These are phyloP conservation scores for Galerina marginata DNA, from an alignment of 768 basidiomycete genomes.

Conservation along the genomic window DNA sequence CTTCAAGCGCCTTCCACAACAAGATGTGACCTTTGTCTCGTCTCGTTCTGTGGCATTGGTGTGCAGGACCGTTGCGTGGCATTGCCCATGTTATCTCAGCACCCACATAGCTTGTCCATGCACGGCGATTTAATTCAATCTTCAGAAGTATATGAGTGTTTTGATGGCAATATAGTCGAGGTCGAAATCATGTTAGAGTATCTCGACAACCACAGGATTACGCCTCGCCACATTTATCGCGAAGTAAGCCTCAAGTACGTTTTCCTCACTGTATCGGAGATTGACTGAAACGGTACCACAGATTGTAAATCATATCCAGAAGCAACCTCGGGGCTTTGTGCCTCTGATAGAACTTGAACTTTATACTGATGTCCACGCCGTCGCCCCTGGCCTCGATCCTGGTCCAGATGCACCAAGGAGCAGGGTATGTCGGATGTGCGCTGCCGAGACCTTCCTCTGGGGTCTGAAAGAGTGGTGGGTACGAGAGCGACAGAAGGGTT, in stretches of 20 bases:
- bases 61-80: slow-evolving; percentile 78
- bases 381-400: slow-evolving; percentile 59
- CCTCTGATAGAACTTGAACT: slow-evolving; percentile 73
- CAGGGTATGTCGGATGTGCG: slow-evolving; percentile 73
- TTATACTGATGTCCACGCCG: slow-evolving; percentile 70
- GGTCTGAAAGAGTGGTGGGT: slow-evolving; percentile 87
- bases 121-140: slow-evolving; percentile 81
- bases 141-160: slow-evolving; percentile 79
- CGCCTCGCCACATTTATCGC: slow-evolving; percentile 76
- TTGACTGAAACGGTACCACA: slow-evolving; percentile 27
- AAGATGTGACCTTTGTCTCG: slow-evolving; percentile 83
- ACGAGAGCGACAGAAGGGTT: slow-evolving; percentile 73
- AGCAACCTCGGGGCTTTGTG: slow-evolving; percentile 65
- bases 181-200: slow-evolving; percentile 88
- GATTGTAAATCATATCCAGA: slow-evolving; percentile 67
- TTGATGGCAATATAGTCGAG: slow-evolving; percentile 78
- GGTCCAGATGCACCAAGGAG: slow-evolving; percentile 63
- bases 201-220: slow-evolving; percentile 62
- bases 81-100: slow-evolving; percentile 57
- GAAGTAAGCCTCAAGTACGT: slow-evolving; percentile 51
- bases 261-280: not conserved
- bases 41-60: slow-evolving; percentile 82
- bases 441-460: slow-evolving; percentile 75
- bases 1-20: slow-evolving; percentile 77
- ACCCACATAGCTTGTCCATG: slow-evolving; percentile 72